phyloP scores from a whole-genome alignment of 179 eudicot genomes.

The Spergularia azorica region DNA sequence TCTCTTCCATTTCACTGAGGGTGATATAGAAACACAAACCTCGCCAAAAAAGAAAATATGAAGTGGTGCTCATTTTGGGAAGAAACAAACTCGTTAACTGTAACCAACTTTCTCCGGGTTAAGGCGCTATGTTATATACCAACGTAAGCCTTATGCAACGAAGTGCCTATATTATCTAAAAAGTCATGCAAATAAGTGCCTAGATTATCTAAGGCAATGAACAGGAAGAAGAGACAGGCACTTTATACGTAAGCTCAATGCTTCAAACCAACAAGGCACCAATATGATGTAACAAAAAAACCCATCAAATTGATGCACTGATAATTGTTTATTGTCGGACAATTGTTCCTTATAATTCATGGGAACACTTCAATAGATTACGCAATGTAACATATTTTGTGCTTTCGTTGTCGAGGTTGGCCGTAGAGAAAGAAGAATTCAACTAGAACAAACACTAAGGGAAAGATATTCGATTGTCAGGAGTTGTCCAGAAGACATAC shows the following conservation, averaged over 20 bases:
- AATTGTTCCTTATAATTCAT: neutral
- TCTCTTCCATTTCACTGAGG: neutral
- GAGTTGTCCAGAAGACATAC: slow-evolving; percentile 32
- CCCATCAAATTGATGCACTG: neutral
- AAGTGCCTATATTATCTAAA: neutral
- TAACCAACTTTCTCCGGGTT: neutral
- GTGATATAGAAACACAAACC: neutral
- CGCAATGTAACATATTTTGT: neutral
- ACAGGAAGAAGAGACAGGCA: neutral
- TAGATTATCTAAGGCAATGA: neutral
- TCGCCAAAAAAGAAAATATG: neutral
- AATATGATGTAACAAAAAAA: no score
- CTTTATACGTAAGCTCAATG: neutral
- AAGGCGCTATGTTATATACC: neutral
- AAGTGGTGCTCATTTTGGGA: neutral
- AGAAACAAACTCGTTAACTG: neutral
- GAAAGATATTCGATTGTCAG: neutral
- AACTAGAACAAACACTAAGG: neutral
- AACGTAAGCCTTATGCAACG: neutral
- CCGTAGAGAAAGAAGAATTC: neutral
- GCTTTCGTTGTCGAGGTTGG: neutral
- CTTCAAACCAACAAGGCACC: no score
- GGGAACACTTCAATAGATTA: neutral
- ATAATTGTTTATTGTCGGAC: neutral
- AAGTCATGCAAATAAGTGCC: neutral